Base-by-base conservation (phyloP, 225 moss, liverwort and hornwort species). In the Anthoceros angustus region DNA sequence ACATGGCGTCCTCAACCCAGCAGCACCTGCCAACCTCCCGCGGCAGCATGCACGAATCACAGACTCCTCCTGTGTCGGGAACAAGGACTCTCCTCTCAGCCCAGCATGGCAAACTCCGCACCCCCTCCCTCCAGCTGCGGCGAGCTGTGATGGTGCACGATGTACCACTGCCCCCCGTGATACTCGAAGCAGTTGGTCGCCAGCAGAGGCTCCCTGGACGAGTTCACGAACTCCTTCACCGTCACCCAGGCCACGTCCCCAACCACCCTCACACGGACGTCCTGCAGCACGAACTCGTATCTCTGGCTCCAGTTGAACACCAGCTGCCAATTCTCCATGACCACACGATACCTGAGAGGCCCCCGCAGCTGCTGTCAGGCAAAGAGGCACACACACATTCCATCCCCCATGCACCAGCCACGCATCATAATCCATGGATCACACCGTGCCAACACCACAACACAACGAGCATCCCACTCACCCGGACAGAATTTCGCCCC, bases 61-160 rank as follows among this genome's bases (percentile, higher is more conserved):
- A n/a, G n/a, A n/a, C n/a, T n/a, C n/a, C n/a, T n/a, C n/a, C n/a
- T n/a, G 32, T 4, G 32, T 32, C 32, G 32, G 32, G 32, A 7
- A 18, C 55, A 0, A 8, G 23, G 16, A 55, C 55, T 55, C 1
- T 55, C 10, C 5, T 20, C 62, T 79, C 70, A 78, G 63, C 69
- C 76, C 76, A 78, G 72, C 69, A 76, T 43, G 42, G 70, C 77
- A 72, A 80, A 80, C 72, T 80, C 83, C 40, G 70, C 62, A 74
- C 68, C 73, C 66, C 84, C 84, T 21, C 78, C 84, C 65, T 84
- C 84, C 71, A 81, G 72, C 75, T 80, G 80, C 40, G 77, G 84
- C 64, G 84, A 84, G 71, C 84, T 84, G 63, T 84, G 84, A 73
- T 80, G 84, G 49, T 84, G 84, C 41, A 84, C 84, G 46, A 84